A percentile compares a stretch with the other conserved stretches of the same genome.
Conservation (phyloP, 352 stramenopile genomes). For the Pythium aphanidermatum region DNA sequence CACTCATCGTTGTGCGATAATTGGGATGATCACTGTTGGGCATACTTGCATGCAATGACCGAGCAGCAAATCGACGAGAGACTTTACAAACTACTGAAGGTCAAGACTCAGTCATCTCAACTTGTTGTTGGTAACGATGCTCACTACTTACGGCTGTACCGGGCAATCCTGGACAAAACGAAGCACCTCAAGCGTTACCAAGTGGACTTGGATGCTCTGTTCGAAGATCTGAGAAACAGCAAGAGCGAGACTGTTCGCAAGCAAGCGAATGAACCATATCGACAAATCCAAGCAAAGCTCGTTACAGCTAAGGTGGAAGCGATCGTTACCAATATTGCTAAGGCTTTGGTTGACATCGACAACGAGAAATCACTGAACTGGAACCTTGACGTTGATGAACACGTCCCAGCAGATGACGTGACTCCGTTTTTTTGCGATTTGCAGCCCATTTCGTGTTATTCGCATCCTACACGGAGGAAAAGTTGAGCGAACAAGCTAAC, state of each 20-base stretch:
- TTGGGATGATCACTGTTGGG: constrained; percentile 86
- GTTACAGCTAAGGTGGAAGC: constrained; percentile 70
- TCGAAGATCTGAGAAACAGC: constrained; percentile 67
- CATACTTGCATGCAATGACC: constrained; percentile 59
- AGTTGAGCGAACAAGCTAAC: constrained; percentile 49
- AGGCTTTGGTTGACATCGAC: constrained; percentile 47
- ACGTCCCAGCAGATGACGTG: constrained; percentile 33
- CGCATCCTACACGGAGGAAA: constrained; percentile 55
- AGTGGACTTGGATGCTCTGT: constrained; percentile 60
- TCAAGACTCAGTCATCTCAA: constrained; percentile 71
- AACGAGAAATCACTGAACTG: constrained; percentile 54
- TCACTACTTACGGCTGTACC: constrained; percentile 53
- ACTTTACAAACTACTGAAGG: constrained; percentile 57
- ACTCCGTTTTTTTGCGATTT: constrained; percentile 70
- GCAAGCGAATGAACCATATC: constrained; percentile 65
- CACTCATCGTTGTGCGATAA: constrained; percentile 63
- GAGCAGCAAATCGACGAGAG: constrained; percentile 71
- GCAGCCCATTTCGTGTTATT: constrained; percentile 79
- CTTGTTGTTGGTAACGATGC: constrained; percentile 63
- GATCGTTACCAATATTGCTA: constrained; percentile 65
- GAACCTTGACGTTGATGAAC: constrained; percentile 46
- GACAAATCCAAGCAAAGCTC: constrained; percentile 75
- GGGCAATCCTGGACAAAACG: constrained; percentile 53
- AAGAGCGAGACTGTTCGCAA: constrained; percentile 52
- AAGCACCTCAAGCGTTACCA: constrained; percentile 74